Base-by-base conservation (phyloP, 768 basidiomycete species). In the Boletus vinaceobasis region DNA sequence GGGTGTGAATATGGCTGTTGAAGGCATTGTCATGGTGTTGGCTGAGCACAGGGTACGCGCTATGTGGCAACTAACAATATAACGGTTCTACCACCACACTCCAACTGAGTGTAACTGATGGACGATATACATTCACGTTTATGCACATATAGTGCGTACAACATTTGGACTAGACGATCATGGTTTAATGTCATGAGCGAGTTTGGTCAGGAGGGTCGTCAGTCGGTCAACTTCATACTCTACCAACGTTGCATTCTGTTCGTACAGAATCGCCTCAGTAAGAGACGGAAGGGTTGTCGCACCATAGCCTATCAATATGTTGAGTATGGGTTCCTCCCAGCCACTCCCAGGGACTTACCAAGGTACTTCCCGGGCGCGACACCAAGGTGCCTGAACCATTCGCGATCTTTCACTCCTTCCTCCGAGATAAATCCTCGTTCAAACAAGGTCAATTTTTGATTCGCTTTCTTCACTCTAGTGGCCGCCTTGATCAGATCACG, bases 331-430 rank as follows among this genome's bases (percentile, higher is more conserved):
- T 52, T 40, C 17, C 38, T 11, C 50, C 31, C 43, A 32, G 10
- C 27, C 10, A 23, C n/a, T 5, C 13, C 27, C 35, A 23, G 36
- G 13, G 11, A 71, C 79, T 60, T 60, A 88, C 88, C 87, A 38
- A 87, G 82, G 84, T 87, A 87, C 69, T 90, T 86, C 37, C 92
- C 93, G 31, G 93, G 93, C 3, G 93, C 90, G 40, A 93, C 89
- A 45, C 81, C 92, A 15, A 93, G 78, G 71, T 93, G 87, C 63
- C 76, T 83, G 67, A 88, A 96, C 93, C 93, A 95, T 66, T 90
- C 87, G 32, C 89, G 78, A 50, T 86, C 84, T 60, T 84, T 84
- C 58, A 93, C 84, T 0, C 93, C 93, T 15, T 75, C 83, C 62
- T 86, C 75, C 7, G 83, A 84, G 56, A 94, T 87, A 68, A 96